A percentile compares a stretch with the other conserved stretches of the same genome.
Evolutionary conservation across 1,284 basidiomycete genomes (phyloP).

Genomic region (Trichosporon coremiiforme): DNA sequence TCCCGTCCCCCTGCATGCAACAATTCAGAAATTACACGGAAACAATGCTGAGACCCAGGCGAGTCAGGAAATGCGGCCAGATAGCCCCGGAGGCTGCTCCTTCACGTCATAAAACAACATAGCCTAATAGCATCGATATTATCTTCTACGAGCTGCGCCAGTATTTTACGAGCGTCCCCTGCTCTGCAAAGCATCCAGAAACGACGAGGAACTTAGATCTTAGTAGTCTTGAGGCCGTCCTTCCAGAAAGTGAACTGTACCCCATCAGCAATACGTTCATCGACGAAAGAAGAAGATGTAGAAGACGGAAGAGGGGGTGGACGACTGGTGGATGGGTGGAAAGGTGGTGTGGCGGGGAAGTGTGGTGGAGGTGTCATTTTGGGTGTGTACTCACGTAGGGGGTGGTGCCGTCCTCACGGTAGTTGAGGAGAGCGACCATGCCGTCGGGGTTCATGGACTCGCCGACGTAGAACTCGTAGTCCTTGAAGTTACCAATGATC

Average conservation of each 20-base stretch:
- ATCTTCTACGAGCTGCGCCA: conserved; percentile 13
- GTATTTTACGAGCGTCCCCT: conserved; percentile 6
- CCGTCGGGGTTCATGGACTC: conserved; percentile 85
- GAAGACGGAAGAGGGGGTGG: not conserved
- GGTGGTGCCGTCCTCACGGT: conserved; percentile 63
- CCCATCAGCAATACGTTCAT: not conserved
- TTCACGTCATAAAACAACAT: conserved; percentile 3
- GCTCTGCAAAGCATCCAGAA: not conserved
- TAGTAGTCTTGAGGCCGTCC: conserved; percentile 73
- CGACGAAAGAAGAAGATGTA: not conserved
- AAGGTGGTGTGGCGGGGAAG: not conserved
- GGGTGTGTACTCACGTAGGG: conserved; percentile 61
- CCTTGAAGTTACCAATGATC: conserved; percentile 82
- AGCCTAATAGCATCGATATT: conserved; percentile 3
- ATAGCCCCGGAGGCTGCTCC: not conserved
- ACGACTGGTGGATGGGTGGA: not conserved
- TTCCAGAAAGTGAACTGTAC: conserved; percentile 82
- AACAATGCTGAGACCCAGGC: not conserved
- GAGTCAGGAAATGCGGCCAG: not conserved
- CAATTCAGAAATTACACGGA: not conserved
- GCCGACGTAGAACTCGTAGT: conserved; percentile 69
- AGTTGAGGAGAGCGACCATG: conserved; percentile 80
- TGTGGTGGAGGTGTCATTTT: not conserved
- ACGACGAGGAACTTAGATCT: conserved; percentile 34
- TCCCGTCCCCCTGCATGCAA: not conserved